Percentiles rank a stretch among this genome's conserved stretches.
These are phyloP conservation scores for Penicillium odoratum DNA, from an alignment of 495 filamentous ascomycete species.

Conservation along the genomic window DNA sequence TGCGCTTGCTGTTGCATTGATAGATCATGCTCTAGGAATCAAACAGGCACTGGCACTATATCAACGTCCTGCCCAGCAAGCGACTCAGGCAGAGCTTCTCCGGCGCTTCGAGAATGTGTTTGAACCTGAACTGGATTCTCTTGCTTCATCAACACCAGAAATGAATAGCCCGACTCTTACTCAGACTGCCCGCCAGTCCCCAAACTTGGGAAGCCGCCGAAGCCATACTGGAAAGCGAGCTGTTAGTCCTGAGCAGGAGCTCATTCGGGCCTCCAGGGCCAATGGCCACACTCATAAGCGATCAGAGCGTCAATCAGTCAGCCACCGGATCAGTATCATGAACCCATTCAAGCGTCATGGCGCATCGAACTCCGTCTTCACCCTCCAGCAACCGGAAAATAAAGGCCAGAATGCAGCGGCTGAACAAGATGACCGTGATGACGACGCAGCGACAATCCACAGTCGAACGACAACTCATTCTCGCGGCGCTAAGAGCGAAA, in stretches of 20 bases:
- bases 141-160: conserved; percentile 29
- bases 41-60: conserved; percentile 78
- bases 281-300: conserved; percentile 37
- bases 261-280: conserved; percentile 31
- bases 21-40: conserved; percentile 86
- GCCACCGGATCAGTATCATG: conserved; percentile 50
- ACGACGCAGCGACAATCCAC: conserved; percentile 46
- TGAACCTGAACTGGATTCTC: conserved; percentile 48
- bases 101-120: conserved; percentile 47
- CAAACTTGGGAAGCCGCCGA: conserved; percentile 26
- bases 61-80: conserved; percentile 56
- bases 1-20: conserved; percentile 79
- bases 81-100: conserved; percentile 56
- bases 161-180: conserved; percentile 23
- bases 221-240: conserved; percentile 29
- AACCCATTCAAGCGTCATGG: conserved; percentile 51
- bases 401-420: conserved; percentile 24
- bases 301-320: conserved; percentile 42
- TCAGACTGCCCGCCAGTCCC: conserved; percentile 26
- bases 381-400: conserved; percentile 29
- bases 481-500: conserved; percentile 36
- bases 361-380: conserved; percentile 36
- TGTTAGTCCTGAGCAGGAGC: conserved; percentile 41
- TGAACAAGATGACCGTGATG: conserved; percentile 33
- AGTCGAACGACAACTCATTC: conserved; percentile 44